These are phyloP conservation scores for Penicillium polonicum DNA, from an alignment of 2,329 filamentous ascomycete species.

Conservation along the genomic window DNA sequence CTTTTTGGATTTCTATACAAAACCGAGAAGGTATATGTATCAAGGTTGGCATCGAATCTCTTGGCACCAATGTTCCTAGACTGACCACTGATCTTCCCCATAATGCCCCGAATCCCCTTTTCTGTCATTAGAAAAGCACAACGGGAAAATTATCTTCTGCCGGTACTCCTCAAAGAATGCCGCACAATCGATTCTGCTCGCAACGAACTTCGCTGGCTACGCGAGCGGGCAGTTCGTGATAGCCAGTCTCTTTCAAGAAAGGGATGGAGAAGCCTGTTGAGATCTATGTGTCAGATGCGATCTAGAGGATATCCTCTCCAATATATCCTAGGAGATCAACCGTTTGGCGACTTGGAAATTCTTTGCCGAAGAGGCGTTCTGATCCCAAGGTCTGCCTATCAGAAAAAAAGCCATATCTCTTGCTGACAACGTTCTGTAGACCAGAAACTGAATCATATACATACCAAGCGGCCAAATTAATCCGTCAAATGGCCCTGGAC, in stretches of 20 bases:
- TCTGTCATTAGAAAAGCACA: constrained; percentile 39
- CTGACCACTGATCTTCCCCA: neutral
- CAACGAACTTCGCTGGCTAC: constrained; percentile 50
- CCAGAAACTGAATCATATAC: constrained; percentile 72
- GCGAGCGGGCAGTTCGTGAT: constrained; percentile 36
- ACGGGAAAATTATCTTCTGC: constrained; percentile 37
- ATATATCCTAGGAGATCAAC: constrained; percentile 84
- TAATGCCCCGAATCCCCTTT: constrained; percentile 47
- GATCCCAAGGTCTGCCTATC: constrained; percentile 65
- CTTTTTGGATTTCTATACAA: too few species aligned
- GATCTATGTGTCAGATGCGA: constrained; percentile 43
- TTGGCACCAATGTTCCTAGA: constrained; percentile 1
- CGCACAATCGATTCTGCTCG: constrained; percentile 45
- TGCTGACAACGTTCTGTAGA: constrained; percentile 30
- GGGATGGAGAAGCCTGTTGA: constrained; percentile 34
- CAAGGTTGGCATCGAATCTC: constrained; percentile 1
- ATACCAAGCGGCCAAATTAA: constrained; percentile 52
- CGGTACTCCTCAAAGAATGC: constrained; percentile 45
- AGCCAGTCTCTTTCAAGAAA: neutral
- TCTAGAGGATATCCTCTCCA: constrained; percentile 74
- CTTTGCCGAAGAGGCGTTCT: constrained; percentile 73
- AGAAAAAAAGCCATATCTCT: neutral
- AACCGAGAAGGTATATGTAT: neutral
- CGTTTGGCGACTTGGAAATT: constrained; percentile 81
- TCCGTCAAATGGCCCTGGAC: constrained; percentile 30